Conservation (phyloP, 305 asterid genomes). For the Fraxinus velutina region DNA sequence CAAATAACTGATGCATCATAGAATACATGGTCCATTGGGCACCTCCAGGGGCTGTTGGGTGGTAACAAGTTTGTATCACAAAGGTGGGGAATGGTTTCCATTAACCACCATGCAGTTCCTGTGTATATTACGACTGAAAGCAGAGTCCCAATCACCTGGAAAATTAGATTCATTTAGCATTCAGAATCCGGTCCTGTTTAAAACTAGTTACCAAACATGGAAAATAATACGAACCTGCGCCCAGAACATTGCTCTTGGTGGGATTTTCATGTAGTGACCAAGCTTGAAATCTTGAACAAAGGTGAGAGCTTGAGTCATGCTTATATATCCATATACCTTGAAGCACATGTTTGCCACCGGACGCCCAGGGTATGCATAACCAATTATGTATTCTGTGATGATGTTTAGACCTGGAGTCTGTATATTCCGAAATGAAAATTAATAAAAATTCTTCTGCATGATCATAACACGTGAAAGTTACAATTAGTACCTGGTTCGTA, state of each 20-base stretch:
- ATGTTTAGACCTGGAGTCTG: constrained; percentile 48
- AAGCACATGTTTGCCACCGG: constrained; percentile 67
- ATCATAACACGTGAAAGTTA: not conserved
- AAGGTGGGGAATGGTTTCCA: constrained; percentile 38
- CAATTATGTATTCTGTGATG: constrained; percentile 53
- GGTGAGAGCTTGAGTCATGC: constrained; percentile 53
- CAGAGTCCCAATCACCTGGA: constrained; percentile 42
- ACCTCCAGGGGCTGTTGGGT: constrained; percentile 39
- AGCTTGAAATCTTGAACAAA: constrained; percentile 61
- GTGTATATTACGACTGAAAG: constrained; percentile 26
- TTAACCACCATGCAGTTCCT: constrained; percentile 51
- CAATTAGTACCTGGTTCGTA: constrained; percentile 50
- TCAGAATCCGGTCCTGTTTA: not conserved
- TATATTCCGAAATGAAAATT: not conserved
- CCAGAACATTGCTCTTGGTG: constrained; percentile 62
- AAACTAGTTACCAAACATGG: not conserved
- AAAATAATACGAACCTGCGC: constrained; percentile 39
- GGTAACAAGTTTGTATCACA: constrained; percentile 37
- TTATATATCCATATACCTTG: constrained; percentile 59
- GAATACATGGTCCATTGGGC: constrained; percentile 39
- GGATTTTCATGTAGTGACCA: constrained; percentile 74
- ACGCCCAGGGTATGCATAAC: constrained; percentile 48
- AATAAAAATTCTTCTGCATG: not conserved
- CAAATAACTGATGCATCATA: constrained; percentile 42
- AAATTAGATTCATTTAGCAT: not conserved